phyloP scores from a whole-genome alignment of 768 basidiomycete genomes.

The Sporobolomyces roseus region DNA sequence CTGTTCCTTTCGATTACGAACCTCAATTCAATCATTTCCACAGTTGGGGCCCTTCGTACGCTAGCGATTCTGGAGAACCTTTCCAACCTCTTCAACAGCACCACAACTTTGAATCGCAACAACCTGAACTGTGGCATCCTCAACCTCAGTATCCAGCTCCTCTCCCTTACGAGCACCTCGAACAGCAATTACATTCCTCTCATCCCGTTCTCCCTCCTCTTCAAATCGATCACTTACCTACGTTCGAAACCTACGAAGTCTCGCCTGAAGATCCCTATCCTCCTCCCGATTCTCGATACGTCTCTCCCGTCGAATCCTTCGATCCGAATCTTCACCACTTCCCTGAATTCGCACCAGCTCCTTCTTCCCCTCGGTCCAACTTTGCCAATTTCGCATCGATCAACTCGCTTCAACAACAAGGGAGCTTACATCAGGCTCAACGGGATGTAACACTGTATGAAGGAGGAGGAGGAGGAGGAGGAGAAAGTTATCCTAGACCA shows the following conservation, averaged over 20 bases:
- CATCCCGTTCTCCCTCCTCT: slow-evolving; percentile 12
- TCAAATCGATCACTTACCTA: background rate
- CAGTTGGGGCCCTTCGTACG: slow-evolving; percentile 1
- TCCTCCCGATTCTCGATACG: slow-evolving; percentile 16
- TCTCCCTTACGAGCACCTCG: background rate
- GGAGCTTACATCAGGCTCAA: too few relatives aligned
- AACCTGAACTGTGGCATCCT: background rate
- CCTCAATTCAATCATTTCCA: background rate
- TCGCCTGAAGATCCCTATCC: background rate
- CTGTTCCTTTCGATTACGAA: background rate
- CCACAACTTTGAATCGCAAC: background rate
- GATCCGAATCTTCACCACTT: slow-evolving; percentile 18
- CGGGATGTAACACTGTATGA: too few relatives aligned
- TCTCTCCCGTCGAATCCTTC: slow-evolving; percentile 14
- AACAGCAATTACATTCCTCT: background rate
- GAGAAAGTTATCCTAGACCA: slow-evolving; percentile 1
- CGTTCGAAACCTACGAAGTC: slow-evolving; percentile 16
- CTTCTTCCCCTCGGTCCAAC: background rate
- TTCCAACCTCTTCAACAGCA: slow-evolving; percentile 9
- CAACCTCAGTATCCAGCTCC: slow-evolving; percentile 1
- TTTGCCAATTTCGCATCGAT: too few relatives aligned
- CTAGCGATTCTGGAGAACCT: slow-evolving; percentile 5
- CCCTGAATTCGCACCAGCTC: slow-evolving; percentile 7
- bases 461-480: too few relatives aligned
- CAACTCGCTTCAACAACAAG: too few relatives aligned